Evolutionary conservation across 495 filamentous ascomycete species (phyloP), one percentile per base, ranked within the genome.

Genomic region (Aspergillus haitiensis): DNA sequence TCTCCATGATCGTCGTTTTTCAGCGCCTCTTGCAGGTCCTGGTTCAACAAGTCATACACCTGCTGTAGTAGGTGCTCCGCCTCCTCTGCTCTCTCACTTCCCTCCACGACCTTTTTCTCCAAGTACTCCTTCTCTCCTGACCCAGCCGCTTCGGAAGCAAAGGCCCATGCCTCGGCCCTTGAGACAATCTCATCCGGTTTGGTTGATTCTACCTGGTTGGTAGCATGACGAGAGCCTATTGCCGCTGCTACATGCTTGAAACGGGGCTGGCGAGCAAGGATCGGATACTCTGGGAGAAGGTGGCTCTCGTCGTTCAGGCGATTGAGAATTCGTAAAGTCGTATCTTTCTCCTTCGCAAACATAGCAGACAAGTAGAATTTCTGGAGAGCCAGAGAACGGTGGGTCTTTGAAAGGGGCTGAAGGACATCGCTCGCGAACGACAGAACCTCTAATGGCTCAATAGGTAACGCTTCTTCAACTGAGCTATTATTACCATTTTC

Each of bases 291-390:
- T 0, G 83, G 85, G 2, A 90, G 79, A 5, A 91, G 76, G 55
- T 89, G 86, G 63, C 86, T 89, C 61, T 91, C 88, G 36, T 90
- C 84, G 11, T 78, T 77, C 1, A 90, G 71, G 35, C 84, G 86
- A 50, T 83, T 80, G 10, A 90, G 71, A 0, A 71, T 67, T 55
- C 84, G 81, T 40, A 79, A 75, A 8, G 80, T 79, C 2, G 57
- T 84, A 16, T 79, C 78, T 52, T 84, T 79, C 56, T 89, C 84
- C 62, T 82, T 85, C 3, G 78, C 68, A 13, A 91, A 74, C 32
- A 80, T 67, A 9, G 74, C 77, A 37, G 82, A 78, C 46, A 90
- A 64, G 64, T 89, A 85, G 6, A 83, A 80, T 49, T 85, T 88
- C 54, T 90, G 85, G 37, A 86, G 74, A 27, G 87, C 82, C 27